Base-by-base conservation (phyloP, 805 yeast genomes). In the Candida oleophila region DNA sequence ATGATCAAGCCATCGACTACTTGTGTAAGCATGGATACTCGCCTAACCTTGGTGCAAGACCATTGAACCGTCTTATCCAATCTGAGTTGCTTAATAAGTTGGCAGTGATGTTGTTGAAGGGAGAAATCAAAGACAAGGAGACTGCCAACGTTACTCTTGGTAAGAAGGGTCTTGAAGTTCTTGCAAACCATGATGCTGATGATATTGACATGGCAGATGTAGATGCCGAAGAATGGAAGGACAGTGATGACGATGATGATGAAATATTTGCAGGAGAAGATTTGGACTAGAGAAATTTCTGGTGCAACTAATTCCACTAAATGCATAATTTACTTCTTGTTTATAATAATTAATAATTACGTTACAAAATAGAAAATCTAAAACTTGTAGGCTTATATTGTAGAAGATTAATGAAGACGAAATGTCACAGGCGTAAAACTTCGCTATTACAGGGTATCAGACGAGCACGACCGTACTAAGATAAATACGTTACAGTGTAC, bases 31-130 rank as follows among this genome's bases (percentile, higher is more conserved):
- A 89, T 57, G 99, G 99, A 42, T 94, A 91, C 71, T 89, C 96
- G 21, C 78, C 85, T 47, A 96, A 92, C 65, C 74, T 94, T 66
- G 99, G 99, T 71, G 99, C 99, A 4, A 81, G 99, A 65, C 99
- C 99, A 49, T 79, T 94, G 71, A 87, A 87, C 74, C 82, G 98
- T 59, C 78, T 94, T 58, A 92, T 94, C 55, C 97, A 94, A 68
- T 79, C 77, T 51, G 94, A 90, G 65, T 78, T 94, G 16, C 81
- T 94, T 65, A 94, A 94, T 71, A 83, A 77, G 60, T 74, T 94
- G 68, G 99, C 99, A 0, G 78, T 94, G n/a, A 78, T 89, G 68
- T 80, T 94, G 43, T 77, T 94, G 56, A 85, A 83, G 64, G 95
- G 95, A 11, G 96, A 91, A 65, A 80, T 94, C 49, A 77, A 73